Conservation (phyloP, 2,329 filamentous ascomycete genomes). For the Scedosporium dehoogii region DNA sequence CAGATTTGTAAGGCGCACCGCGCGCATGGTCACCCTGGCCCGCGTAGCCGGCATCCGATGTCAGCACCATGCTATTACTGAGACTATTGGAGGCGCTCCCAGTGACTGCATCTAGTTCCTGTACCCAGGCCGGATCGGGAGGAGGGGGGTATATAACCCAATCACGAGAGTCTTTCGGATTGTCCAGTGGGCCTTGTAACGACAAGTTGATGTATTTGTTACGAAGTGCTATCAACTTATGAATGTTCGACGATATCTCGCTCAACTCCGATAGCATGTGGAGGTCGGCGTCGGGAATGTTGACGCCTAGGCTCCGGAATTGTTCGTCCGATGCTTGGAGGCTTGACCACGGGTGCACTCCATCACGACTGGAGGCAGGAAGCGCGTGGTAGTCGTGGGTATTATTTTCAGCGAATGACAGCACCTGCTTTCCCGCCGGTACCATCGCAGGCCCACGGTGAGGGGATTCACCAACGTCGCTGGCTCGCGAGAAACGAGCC, state of each 20-base stretch:
- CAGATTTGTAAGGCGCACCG: conserved; percentile 10
- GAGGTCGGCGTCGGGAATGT: conserved; percentile 62
- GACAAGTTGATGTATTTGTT: conserved; percentile 85
- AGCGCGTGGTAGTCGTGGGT: background rate
- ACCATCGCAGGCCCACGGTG: background rate
- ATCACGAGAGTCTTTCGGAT: conserved; percentile 71
- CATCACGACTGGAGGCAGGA: background rate
- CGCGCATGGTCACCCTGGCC: conserved; percentile 16
- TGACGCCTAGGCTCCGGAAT: background rate
- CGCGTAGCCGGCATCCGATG: background rate
- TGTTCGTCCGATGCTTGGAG: background rate
- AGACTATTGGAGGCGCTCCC: conserved; percentile 31
- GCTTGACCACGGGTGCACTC: background rate
- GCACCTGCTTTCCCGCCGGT: background rate
- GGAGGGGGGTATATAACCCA: conserved; percentile 91
- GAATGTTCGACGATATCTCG: conserved; percentile 82
- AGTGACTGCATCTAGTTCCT: conserved; percentile 28
- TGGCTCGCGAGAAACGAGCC: background rate
- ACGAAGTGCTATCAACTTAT: conserved; percentile 77
- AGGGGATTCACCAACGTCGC: background rate
- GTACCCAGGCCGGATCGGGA: conserved; percentile 82
- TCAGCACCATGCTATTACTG: conserved; percentile 33
- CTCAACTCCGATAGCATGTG: conserved; percentile 76
- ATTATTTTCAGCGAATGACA: background rate
- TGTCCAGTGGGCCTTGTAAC: conserved; percentile 70